phyloP scores from a whole-genome alignment of 2,329 filamentous ascomycete genomes.

The Penicillium italicum region DNA sequence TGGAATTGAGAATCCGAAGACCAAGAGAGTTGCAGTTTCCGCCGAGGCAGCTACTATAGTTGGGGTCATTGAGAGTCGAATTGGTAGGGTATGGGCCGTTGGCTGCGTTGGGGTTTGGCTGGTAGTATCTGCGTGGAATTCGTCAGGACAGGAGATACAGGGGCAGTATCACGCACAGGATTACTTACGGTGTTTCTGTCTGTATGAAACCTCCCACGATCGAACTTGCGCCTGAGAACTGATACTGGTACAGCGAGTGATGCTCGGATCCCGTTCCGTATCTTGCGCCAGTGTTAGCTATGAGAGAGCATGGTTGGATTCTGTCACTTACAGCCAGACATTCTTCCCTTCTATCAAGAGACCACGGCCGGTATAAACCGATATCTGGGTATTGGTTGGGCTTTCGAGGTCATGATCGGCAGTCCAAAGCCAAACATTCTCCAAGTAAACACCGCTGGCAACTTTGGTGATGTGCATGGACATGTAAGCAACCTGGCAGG shows the following conservation, averaged over 20 bases:
- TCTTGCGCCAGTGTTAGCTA: constrained; percentile 17
- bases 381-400: constrained; percentile 47
- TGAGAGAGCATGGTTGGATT: not conserved
- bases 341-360: constrained; percentile 48
- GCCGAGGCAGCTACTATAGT: constrained; percentile 31
- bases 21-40: constrained; percentile 46
- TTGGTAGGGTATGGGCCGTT: constrained; percentile 32
- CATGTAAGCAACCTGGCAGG: constrained; percentile 38
- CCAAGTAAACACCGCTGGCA: constrained; percentile 42
- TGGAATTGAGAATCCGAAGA: constrained; percentile 46
- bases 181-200: constrained; percentile 38
- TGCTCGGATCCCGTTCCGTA: constrained; percentile 48
- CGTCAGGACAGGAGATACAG: not conserved
- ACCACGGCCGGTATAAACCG: constrained; percentile 53
- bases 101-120: constrained; percentile 36
- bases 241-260: constrained; percentile 49
- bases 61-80: constrained; percentile 33
- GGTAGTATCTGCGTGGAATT: constrained; percentile 32
- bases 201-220: constrained; percentile 38
- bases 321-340: constrained; percentile 36
- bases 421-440: constrained; percentile 53
- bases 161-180: not conserved
- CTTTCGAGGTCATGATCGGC: constrained; percentile 57
- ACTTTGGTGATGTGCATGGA: constrained; percentile 36
- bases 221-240: constrained; percentile 39